Evolutionary conservation across 106 monocot species (phyloP), one percentile per base, ranked within the genome.

Genomic region (Acorus gramineus): DNA sequence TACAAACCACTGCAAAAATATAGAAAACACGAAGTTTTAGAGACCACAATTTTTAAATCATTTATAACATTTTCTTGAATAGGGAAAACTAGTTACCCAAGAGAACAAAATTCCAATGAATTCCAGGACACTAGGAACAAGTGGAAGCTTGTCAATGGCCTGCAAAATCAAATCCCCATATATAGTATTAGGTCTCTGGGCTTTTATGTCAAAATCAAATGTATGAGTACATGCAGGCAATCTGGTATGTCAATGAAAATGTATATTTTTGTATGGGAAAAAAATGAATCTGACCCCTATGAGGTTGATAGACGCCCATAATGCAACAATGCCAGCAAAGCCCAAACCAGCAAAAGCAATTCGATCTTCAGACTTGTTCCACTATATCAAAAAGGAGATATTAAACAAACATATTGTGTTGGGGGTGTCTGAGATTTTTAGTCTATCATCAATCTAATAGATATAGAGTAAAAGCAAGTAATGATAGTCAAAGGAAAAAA

Each of bases 71-170:
- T 28, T 28, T 28, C 28, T 28, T 28, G 28, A 28, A 28, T 28
- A 28, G 28, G 28, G 28, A 28, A 28, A 28, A 28, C 28, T 28
- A 62, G 73, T 78, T 62, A 89, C 93, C 78, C 76, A 93, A 8
- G 93, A 89, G 70, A 83, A 80, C 53, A 89, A 70, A 66, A 93
- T 83, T 44, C 93, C 93, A 59, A 93, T 82, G 68, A 86, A 79
- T 66, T 93, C 86, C 4, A 89, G 50, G 44, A 63, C 51, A 65
- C 67, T 49, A 51, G 93, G 89, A 49, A 86, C 42, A 51, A 93
- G 10, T 57, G 93, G 93, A 67, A 93, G 78, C 62, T 76, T 86
- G 68, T 93, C 93, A 61, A 93, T 75, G 50, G 77, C 81, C 93
- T 93, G 76, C n/a, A 77, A 76, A 47, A 42, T 11, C 44, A 8